Evolutionary conservation across 257 asterid species (phyloP), one percentile per base, ranked within the genome.

Genomic region (Nyctanthes arbortristis): DNA sequence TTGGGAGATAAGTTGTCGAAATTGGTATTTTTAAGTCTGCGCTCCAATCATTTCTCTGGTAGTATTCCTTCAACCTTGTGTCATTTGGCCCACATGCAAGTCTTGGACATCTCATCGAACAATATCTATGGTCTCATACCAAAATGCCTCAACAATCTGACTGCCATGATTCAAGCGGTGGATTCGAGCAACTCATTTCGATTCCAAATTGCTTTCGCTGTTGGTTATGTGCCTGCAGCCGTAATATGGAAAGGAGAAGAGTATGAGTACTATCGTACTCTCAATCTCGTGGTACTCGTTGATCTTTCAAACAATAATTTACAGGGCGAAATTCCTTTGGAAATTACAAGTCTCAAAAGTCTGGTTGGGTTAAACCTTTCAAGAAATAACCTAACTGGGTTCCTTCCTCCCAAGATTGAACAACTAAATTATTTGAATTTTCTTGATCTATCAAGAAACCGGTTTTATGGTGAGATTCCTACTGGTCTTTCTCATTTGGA

Each of bases 31-130:
- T 69, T 75, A 13, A 69, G 71, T 39, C 24, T 81, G 11, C 67
- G 73, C 63, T 55, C 81, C 27, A 81, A 81, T 61, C 36, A 54
- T 27, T 34, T 81, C 32, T 47, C 36, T 30, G 78, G 85, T 63
- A 30, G 39, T 28, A 57, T 81, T 60, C 31, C 75, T 61, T 11
- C 63, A 5, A 52, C 65, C 12, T n/a, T 84, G 24, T 84, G 84
- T 12, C 43, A 35, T 30, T 67, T 81, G 1, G 22, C 3, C 3
- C 36, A 27, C 31, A 65, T 78, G n/a, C 83, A 74, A 55, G 59
- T 83, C 27, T 73, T 83, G 73, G 83, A 78, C 61, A 64, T 80
- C 32, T 74, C 85, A 5, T 6, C 30, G 22, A 75, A 75, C n/a
- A 31, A n/a, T 0, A 14, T 81, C 7, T 64, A 45, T 1, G 81